These are phyloP conservation scores for Macrotyloma uniflorum DNA, from an alignment of 306 rosid genomes.

Conservation along the genomic window DNA sequence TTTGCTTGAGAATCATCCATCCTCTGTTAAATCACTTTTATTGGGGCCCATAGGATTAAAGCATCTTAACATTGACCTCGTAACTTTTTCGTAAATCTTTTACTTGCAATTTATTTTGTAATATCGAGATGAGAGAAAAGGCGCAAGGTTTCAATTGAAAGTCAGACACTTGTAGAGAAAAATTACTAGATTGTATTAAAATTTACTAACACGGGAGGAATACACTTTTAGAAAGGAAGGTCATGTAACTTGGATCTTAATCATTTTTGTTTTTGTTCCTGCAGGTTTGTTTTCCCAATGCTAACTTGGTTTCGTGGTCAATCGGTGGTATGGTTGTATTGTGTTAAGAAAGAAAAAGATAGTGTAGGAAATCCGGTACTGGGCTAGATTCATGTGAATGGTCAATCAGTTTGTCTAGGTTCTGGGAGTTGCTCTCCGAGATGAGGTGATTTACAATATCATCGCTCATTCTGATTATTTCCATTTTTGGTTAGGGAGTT, in stretches of 20 bases:
- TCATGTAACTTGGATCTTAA: not conserved
- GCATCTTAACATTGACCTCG: not conserved
- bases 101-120: not conserved
- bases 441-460: constrained; percentile 10
- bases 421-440: constrained; percentile 9
- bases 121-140: not conserved
- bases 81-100: not conserved
- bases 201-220: not conserved
- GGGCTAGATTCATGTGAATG: constrained; percentile 31
- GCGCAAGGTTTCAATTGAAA: not conserved
- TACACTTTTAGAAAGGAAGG: constrained; percentile 1
- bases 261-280: not conserved
- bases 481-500: not conserved
- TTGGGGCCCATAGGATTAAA: no score
- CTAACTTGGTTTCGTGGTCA: not conserved
- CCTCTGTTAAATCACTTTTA: no score
- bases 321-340: not conserved
- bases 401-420: not conserved
- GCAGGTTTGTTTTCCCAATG: constrained; percentile 13
- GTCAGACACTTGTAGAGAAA: not conserved
- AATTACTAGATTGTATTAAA: not conserved
- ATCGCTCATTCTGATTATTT: constrained; percentile 19
- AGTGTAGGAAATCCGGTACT: not conserved
- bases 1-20: no score
- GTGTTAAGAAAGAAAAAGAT: not conserved